Percentiles rank a stretch among this genome's conserved stretches.
These are phyloP conservation scores for Hortaea sp. DNA, from an alignment of 2,329 filamentous ascomycete genomes.

Conservation along the genomic window DNA sequence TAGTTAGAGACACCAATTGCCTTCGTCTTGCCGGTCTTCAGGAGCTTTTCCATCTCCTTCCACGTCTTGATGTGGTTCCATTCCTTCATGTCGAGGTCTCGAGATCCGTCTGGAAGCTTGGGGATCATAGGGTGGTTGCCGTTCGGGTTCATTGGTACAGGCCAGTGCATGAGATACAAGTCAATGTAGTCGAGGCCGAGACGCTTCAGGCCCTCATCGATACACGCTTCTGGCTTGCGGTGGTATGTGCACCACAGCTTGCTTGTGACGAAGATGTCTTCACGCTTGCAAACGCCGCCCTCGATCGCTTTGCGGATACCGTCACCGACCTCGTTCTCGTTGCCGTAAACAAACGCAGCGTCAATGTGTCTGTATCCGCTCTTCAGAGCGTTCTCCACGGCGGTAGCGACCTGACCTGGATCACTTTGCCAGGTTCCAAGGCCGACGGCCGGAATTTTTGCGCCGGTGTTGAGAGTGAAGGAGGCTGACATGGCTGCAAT, in stretches of 20 bases:
- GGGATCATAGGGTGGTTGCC: constrained; percentile 64
- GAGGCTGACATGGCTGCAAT: constrained; percentile 12
- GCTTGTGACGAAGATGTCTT: constrained; percentile 73
- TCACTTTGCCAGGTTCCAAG: constrained; percentile 30
- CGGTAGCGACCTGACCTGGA: constrained; percentile 38
- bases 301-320: constrained; percentile 63
- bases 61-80: constrained; percentile 68
- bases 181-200: constrained; percentile 75
- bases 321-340: constrained; percentile 73
- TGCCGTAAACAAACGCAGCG: constrained; percentile 66
- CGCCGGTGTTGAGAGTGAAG: constrained; percentile 29
- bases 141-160: constrained; percentile 65
- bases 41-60: constrained; percentile 62
- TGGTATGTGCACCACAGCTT: constrained; percentile 81
- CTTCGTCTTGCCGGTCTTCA: constrained; percentile 37
- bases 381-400: constrained; percentile 39
- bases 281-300: constrained; percentile 57
- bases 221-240: constrained; percentile 55
- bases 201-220: constrained; percentile 63
- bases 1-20: constrained; percentile 43
- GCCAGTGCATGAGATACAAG: constrained; percentile 69
- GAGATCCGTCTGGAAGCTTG: constrained; percentile 60
- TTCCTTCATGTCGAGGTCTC: constrained; percentile 55
- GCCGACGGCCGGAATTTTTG: constrained; percentile 29
- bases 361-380: constrained; percentile 51